phyloP scores from a whole-genome alignment of 345 rosid genomes.

The Hibiscus mutabilis region DNA sequence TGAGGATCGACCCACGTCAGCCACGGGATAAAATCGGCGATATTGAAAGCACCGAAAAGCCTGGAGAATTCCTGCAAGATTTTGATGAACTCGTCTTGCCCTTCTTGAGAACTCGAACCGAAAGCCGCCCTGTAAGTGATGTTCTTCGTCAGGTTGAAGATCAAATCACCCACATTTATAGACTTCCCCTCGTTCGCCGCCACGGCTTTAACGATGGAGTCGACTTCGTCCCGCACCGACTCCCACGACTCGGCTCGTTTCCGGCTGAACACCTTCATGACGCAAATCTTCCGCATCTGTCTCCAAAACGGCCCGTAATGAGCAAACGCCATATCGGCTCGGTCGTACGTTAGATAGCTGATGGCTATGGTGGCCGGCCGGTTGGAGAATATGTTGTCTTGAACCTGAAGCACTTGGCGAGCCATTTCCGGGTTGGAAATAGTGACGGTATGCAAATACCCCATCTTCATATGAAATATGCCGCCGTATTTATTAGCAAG shows the following conservation, averaged over 20 bases:
- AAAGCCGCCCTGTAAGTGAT: slow-evolving; percentile 81
- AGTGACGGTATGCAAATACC: slow-evolving; percentile 57
- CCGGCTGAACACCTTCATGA: slow-evolving; percentile 83
- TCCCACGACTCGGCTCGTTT: slow-evolving; percentile 92
- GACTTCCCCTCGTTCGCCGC: slow-evolving; percentile 38
- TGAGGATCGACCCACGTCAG: slow-evolving; percentile 61
- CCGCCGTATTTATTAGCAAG: slow-evolving; percentile 70
- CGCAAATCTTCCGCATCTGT: slow-evolving; percentile 93
- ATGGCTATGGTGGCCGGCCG: slow-evolving; percentile 79
- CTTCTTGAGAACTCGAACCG: slow-evolving; percentile 48
- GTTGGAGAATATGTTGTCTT: slow-evolving; percentile 79
- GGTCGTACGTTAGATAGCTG: slow-evolving; percentile 67
- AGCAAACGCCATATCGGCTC: slow-evolving; percentile 96
- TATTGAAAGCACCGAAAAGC: slow-evolving; percentile 86
- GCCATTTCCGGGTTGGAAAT: slow-evolving; percentile 73
- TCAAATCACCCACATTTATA: slow-evolving; percentile 66
- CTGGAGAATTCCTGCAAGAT: slow-evolving; percentile 88
- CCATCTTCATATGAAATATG: slow-evolving; percentile 68
- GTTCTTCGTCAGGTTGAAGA: slow-evolving; percentile 67
- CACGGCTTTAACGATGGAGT: slow-evolving; percentile 32
- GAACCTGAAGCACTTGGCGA: slow-evolving; percentile 70
- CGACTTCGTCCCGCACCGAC: slow-evolving; percentile 85
- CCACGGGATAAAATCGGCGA: slow-evolving; percentile 74
- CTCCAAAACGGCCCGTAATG: slow-evolving; percentile 97
- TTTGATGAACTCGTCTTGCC: slow-evolving; percentile 66